Evolutionary conservation across 1,284 basidiomycete genomes (phyloP).

Genomic region (Anthracocystis walkeri): DNA sequence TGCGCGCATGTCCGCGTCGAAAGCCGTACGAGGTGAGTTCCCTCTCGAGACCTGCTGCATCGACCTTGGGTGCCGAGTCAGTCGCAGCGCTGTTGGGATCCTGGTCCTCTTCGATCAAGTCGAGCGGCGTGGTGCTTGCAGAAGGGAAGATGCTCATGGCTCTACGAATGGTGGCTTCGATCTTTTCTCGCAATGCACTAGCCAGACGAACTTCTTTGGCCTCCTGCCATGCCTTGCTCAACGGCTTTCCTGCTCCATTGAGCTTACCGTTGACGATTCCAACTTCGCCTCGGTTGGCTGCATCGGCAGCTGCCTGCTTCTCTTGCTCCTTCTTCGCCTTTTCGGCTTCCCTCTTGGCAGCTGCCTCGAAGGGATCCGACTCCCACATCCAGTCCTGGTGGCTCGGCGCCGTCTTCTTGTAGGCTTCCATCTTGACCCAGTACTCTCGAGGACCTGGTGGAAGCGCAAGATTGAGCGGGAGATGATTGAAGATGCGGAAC

Average conservation of each 20-base stretch:
- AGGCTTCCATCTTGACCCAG: slow-evolving; percentile 64
- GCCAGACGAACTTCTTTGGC: slow-evolving; percentile 90
- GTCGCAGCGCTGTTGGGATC: slow-evolving; percentile 7
- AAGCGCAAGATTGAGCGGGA: slow-evolving; percentile 61
- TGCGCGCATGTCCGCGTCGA: slow-evolving; percentile 60
- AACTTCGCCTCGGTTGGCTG: slow-evolving; percentile 32
- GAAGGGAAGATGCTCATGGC: slow-evolving; percentile 71
- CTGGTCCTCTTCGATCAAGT: slow-evolving; percentile 43
- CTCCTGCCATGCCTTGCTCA: slow-evolving; percentile 75
- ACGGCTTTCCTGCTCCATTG: slow-evolving; percentile 43
- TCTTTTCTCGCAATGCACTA: slow-evolving; percentile 78
- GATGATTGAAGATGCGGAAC: slow-evolving; percentile 65
- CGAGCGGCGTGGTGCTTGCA: slow-evolving; percentile 41
- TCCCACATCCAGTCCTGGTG: slow-evolving; percentile 66
- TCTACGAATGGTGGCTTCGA: slow-evolving; percentile 85
- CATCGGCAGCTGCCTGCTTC: slow-evolving; percentile 38
- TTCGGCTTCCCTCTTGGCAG: slow-evolving; percentile 57
- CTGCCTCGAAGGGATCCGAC: slow-evolving; percentile 67
- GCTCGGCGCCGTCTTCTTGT: slow-evolving; percentile 59
- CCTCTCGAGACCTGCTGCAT: slow-evolving; percentile 43
- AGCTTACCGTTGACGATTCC: slow-evolving; percentile 38
- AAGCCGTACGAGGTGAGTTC: slow-evolving; percentile 65
- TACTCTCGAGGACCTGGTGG: slow-evolving; percentile 68
- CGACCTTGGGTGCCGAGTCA: slow-evolving; percentile 24
- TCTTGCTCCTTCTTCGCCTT: slow-evolving; percentile 56